Conservation (phyloP, 2,329 filamentous ascomycete genomes). For the Trichoderma atrobrunneum region DNA sequence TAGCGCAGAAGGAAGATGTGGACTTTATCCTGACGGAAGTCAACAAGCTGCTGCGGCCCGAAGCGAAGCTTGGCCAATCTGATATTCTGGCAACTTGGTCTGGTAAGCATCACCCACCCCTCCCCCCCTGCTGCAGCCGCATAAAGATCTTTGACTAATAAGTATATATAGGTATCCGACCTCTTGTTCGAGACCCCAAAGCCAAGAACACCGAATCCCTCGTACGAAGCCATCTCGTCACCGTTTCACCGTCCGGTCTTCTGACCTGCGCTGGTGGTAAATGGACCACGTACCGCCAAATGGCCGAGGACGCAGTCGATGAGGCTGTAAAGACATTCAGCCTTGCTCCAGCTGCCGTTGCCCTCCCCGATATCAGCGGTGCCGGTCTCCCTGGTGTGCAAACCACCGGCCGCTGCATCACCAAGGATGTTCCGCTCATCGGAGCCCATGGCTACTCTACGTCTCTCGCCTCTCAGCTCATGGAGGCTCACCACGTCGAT, state of each 20-base stretch:
- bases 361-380: conserved; percentile 64
- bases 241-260: conserved; percentile 69
- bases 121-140: neutral
- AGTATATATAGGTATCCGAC: conserved; percentile 56
- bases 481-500: conserved; percentile 38
- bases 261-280: conserved; percentile 81
- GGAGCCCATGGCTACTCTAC: conserved; percentile 69
- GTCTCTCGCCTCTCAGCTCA: conserved; percentile 34
- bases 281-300: conserved; percentile 86
- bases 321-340: conserved; percentile 67
- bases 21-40: conserved; percentile 80
- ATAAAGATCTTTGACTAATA: conserved; percentile 22
- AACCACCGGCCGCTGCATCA: conserved; percentile 71
- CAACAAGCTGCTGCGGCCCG: conserved; percentile 70
- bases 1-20: conserved; percentile 74
- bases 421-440: conserved; percentile 68
- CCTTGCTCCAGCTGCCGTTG: conserved; percentile 51
- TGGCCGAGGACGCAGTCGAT: conserved; percentile 83
- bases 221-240: conserved; percentile 77
- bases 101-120: conserved; percentile 46
- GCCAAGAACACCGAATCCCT: conserved; percentile 79
- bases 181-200: conserved; percentile 76
- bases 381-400: conserved; percentile 46
- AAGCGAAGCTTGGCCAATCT: conserved; percentile 69
- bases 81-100: conserved; percentile 82